phyloP scores from a whole-genome alignment of 1,284 basidiomycete genomes.

The Rugosomyces carneus region DNA sequence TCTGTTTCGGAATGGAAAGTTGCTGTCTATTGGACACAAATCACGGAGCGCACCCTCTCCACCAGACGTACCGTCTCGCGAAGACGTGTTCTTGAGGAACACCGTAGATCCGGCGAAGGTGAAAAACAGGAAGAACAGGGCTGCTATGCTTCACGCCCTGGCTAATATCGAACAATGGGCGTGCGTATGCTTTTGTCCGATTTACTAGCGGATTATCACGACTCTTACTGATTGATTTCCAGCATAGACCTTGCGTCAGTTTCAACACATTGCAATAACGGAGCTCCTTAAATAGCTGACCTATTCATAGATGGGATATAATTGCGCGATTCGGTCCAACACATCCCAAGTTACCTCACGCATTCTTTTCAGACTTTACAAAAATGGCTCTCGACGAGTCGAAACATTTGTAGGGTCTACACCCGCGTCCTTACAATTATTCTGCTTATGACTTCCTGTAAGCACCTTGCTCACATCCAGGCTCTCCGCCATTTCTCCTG shows the following conservation, averaged over 20 bases:
- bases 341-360: constrained; percentile 56
- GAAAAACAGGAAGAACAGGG: constrained; percentile 60
- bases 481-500: constrained; percentile 56
- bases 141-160: constrained; percentile 81
- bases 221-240: constrained; percentile 1
- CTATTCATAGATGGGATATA: constrained; percentile 64
- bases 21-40: constrained; percentile 60
- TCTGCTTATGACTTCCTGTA: background rate
- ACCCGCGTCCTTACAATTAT: background rate
- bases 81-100: constrained; percentile 44
- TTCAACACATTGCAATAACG: background rate
- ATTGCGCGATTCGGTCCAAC: constrained; percentile 71
- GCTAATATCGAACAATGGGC: constrained; percentile 94
- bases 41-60: constrained; percentile 45
- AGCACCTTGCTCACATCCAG: constrained; percentile 53
- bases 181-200: constrained; percentile 36
- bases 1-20: constrained; percentile 63
- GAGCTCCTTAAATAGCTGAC: background rate
- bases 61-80: constrained; percentile 66
- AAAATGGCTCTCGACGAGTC: constrained; percentile 85
- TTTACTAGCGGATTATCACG: no score
- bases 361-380: constrained; percentile 76
- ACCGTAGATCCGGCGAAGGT: constrained; percentile 61
- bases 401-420: constrained; percentile 54
- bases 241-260: constrained; percentile 74